These are phyloP conservation scores for Hypoxylon lenormandii DNA, from an alignment of 495 filamentous ascomycete genomes.

Conservation along the genomic window DNA sequence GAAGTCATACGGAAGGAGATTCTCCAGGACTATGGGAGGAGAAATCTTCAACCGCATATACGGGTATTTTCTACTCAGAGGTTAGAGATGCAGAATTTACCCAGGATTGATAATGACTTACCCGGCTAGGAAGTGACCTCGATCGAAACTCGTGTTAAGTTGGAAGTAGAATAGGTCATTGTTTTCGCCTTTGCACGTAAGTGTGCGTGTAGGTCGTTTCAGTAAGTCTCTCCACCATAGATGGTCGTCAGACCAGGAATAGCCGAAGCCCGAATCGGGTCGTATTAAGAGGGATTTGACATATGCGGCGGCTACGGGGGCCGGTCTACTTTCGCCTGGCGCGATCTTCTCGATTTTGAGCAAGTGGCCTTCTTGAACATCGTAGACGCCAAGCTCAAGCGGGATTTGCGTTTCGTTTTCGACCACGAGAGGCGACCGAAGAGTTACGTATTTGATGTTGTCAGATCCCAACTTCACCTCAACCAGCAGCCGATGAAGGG, in stretches of 20 bases:
- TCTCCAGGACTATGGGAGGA: constrained; percentile 92
- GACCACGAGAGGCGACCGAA: constrained; percentile 93
- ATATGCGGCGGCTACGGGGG: constrained; percentile 91
- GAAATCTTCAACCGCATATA: constrained; percentile 93
- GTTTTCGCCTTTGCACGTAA: constrained; percentile 86
- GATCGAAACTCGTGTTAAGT: constrained; percentile 83
- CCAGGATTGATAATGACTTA: constrained; percentile 48
- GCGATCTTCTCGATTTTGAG: constrained; percentile 98
- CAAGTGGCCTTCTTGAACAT: constrained; percentile 85
- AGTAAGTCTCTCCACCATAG: constrained; percentile 93
- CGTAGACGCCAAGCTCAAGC: constrained; percentile 92
- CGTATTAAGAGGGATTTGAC: constrained; percentile 89
- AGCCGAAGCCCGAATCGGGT: constrained; percentile 96
- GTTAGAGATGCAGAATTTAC: constrained; percentile 44
- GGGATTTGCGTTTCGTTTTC: constrained; percentile 98
- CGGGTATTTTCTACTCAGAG: constrained; percentile 76
- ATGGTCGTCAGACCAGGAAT: constrained; percentile 88
- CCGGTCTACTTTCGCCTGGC: constrained; percentile 88
- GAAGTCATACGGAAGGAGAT: constrained; percentile 95
- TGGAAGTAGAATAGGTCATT: constrained; percentile 96
- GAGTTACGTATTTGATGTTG: constrained; percentile 97
- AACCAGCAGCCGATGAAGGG: constrained; percentile 89
- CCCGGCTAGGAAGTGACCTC: constrained; percentile 81
- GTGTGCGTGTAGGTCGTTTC: constrained; percentile 80
- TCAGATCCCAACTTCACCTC: constrained; percentile 89